phyloP scores from a whole-genome alignment of 2,329 filamentous ascomycete species.

The Colletotrichum incanum region DNA sequence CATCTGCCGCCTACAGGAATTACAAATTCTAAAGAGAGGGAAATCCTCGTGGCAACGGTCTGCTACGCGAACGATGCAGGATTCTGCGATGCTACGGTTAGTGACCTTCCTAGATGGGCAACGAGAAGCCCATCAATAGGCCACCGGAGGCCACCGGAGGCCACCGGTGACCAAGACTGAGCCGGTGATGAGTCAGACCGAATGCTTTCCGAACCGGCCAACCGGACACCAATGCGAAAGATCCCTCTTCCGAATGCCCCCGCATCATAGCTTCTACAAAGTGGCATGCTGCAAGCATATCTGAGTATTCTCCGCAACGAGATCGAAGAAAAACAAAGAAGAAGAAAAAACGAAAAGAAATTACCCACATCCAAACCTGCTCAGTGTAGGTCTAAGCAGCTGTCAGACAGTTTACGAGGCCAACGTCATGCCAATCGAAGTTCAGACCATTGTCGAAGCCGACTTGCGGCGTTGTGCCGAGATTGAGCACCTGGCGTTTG shows the following conservation, averaged over 20 bases:
- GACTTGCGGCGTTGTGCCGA: constrained; percentile 41
- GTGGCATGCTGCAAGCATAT: constrained; percentile 2
- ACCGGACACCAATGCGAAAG: background rate
- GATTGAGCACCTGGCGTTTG: constrained; percentile 34
- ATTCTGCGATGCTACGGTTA: background rate
- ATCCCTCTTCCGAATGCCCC: background rate
- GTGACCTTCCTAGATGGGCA: constrained; percentile 28
- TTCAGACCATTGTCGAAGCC: constrained; percentile 29
- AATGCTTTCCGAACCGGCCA: background rate
- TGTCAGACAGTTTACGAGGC: background rate
- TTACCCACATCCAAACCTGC: too few species aligned
- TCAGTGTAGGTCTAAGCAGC: too few species aligned
- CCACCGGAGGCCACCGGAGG: background rate
- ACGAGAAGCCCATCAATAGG: background rate
- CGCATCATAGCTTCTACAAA: background rate
- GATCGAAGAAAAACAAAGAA: background rate
- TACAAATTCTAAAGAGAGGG: constrained; percentile 14
- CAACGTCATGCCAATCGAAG: constrained; percentile 38
- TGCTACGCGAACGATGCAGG: background rate
- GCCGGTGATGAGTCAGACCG: constrained; percentile 37
- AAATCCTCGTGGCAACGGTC: background rate
- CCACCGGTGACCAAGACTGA: background rate
- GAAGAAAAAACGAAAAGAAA: too few species aligned
- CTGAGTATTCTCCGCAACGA: background rate
- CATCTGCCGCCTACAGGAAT: constrained; percentile 21